phyloP scores from a whole-genome alignment of 768 basidiomycete species.

The Trametes elegans region DNA sequence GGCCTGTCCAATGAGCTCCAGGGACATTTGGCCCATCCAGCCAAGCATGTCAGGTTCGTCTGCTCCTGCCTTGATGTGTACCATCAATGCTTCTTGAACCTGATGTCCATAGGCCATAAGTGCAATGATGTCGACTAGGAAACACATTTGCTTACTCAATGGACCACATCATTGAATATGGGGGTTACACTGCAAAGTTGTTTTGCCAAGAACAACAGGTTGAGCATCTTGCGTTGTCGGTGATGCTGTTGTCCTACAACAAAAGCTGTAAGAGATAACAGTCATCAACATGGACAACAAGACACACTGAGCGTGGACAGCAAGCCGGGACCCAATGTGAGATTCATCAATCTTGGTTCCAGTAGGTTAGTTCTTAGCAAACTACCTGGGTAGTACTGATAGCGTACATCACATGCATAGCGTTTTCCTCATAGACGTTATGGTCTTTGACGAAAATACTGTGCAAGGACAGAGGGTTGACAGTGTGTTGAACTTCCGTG shows the following conservation, averaged over 20 bases:
- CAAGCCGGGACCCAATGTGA: constrained; percentile 18
- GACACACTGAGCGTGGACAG: constrained; percentile 16
- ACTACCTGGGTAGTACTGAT: no score
- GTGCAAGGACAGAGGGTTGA: constrained; percentile 18
- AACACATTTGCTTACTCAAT: constrained; percentile 10
- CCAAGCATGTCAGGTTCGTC: background rate
- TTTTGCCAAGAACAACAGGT: constrained; percentile 23
- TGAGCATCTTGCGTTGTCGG: constrained; percentile 24
- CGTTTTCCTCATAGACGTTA: constrained; percentile 13
- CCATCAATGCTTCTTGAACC: no score
- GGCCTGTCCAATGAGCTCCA: background rate
- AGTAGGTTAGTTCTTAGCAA: no score
- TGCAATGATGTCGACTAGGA: no score
- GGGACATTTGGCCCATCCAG: background rate
- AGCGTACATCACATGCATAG: background rate
- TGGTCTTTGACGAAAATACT: constrained; percentile 23
- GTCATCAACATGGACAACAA: background rate
- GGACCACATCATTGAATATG: constrained; percentile 20
- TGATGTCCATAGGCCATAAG: no score
- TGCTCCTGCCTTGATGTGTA: background rate
- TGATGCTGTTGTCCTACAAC: constrained; percentile 14
- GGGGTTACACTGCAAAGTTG: constrained; percentile 25
- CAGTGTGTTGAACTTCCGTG: no score
- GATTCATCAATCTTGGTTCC: background rate
- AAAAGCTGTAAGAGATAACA: background rate